Evolutionary conservation across 2,329 filamentous ascomycete species (phyloP), one percentile per base, ranked within the genome.

Genomic region (Huntiella bhutanensis): DNA sequence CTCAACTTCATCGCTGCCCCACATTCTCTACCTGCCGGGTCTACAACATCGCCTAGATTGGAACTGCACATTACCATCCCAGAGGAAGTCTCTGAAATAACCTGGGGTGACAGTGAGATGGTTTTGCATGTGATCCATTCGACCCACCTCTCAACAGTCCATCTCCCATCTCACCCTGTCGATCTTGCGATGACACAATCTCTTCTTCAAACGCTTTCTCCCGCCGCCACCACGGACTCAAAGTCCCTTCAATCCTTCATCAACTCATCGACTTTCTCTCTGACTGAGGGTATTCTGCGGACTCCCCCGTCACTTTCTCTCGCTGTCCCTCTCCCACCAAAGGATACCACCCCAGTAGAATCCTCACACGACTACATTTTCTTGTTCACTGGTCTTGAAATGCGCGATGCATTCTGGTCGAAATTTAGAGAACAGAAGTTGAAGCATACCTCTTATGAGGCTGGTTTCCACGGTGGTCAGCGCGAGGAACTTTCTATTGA

Each of bases 381-480:
- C 53, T 47, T 62, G 12, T 72, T 74, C 55, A 60, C 62, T 41
- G 69, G 70, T 5, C 60, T 73, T 1, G 70, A 76, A 53, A 60
- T 75, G 35, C 69, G 66, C 40, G 67, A 68, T 48, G 57, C 60
- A 11, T 47, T 47, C 40, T 15, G 33, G 6, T 42, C 45, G 4
- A 55, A 61, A 2, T 68, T 65, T 55, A 51, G 59, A 5, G 63
- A 61, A 38, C 64, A 68, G 57, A 65, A 55, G 8, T 57, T 76
- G 6, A 62, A 60, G 5, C 73, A 74, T 61, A 69, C 63, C 15
- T 66, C 62, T 53, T 62, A 73, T 51, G 66, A 74, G 50, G 68
- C 63, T 4, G 70, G 70, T 0, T 62, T 63, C 43, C 65, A 68
- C 49, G 67, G 66, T 43, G 70, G 70, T 4, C 65, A 64, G 10